Evolutionary conservation across 2,329 filamentous ascomycete species (phyloP).

Genomic region (Parascedosporium putredinis): DNA sequence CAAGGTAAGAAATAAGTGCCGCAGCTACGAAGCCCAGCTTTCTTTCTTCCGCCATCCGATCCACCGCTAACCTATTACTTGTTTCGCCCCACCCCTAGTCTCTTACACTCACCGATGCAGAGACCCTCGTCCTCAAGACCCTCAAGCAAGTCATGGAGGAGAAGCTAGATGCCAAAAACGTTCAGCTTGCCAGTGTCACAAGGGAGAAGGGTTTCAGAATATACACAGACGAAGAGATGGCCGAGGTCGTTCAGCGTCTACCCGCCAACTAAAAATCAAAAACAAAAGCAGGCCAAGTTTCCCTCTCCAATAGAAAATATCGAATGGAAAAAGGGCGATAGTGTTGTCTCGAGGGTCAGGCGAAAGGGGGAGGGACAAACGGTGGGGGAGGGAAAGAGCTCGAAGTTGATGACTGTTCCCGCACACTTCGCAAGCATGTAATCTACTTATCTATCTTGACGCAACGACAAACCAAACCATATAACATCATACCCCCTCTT

Average conservation of each 20-base stretch:
- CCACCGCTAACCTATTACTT: too few species aligned
- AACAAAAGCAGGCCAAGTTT: too few species aligned
- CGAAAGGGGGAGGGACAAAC: too few species aligned
- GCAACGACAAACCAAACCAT: not conserved
- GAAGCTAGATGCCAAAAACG: slow-evolving; percentile 97
- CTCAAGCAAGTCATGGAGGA: slow-evolving; percentile 99
- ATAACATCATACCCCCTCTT: not conserved
- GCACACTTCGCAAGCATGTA: not conserved
- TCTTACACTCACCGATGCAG: slow-evolving; percentile 81
- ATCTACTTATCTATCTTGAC: not conserved
- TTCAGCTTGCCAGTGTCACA: slow-evolving; percentile 94
- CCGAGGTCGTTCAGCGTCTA: slow-evolving; percentile 75
- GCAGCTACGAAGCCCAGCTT: not conserved
- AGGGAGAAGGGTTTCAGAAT: slow-evolving; percentile 97
- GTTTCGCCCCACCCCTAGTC: slow-evolving; percentile 40
- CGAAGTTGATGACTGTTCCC: not conserved
- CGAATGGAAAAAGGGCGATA: too few species aligned
- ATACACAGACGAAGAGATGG: slow-evolving; percentile 98
- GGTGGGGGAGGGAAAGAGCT: too few species aligned
- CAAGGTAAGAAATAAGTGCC: slow-evolving; percentile 46
- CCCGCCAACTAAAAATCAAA: slow-evolving; percentile 55
- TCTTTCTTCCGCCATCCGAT: not conserved
- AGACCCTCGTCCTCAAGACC: slow-evolving; percentile 92
- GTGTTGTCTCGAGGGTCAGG: too few species aligned
- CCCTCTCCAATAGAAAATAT: too few species aligned